A percentile compares a stretch with the other conserved stretches of the same genome.
Evolutionary conservation across 805 yeast species (phyloP).

Genomic region (Schwanniomyces yamadae): DNA sequence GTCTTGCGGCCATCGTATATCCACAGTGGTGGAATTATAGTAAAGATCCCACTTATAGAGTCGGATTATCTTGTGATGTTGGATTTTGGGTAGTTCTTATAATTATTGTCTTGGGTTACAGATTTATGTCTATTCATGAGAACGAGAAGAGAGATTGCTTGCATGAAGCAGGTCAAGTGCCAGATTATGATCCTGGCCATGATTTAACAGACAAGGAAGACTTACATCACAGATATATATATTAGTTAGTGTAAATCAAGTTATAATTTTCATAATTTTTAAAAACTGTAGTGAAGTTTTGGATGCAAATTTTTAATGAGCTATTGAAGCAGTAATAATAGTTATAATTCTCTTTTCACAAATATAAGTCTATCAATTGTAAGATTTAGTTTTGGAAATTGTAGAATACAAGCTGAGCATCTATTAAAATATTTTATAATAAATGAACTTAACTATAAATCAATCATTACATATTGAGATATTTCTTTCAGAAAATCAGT

Average conservation of each 20-base stretch:
- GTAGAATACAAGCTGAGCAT: too few species aligned
- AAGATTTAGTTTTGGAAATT: too few species aligned
- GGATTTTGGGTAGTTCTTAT: slow-evolving; percentile 25
- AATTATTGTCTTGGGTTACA: slow-evolving; percentile 20
- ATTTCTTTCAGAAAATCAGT: too few species aligned
- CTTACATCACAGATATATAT: slow-evolving; percentile 3
- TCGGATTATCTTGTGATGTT: slow-evolving; percentile 16
- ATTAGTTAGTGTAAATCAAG: not conserved
- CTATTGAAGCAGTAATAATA: too few species aligned
- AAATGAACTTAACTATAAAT: too few species aligned
- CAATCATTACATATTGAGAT: too few species aligned
- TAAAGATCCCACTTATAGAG: slow-evolving; percentile 12
- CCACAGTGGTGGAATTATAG: slow-evolving; percentile 21
- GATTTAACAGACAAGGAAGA: slow-evolving; percentile 25
- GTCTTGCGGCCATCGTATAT: slow-evolving; percentile 13
- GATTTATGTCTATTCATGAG: slow-evolving; percentile 20
- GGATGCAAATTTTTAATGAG: too few species aligned
- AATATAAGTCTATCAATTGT: too few species aligned
- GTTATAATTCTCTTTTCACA: too few species aligned
- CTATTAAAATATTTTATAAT: too few species aligned
- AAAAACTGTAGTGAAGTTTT: too few species aligned
- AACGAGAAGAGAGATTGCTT: slow-evolving; percentile 16
- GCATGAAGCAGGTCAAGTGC: slow-evolving; percentile 9
- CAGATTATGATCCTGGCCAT: slow-evolving; percentile 14
- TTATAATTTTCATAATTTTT: too few species aligned